phyloP scores from a whole-genome alignment of 495 filamentous ascomycete genomes.

The Amniculicola lignicola region DNA sequence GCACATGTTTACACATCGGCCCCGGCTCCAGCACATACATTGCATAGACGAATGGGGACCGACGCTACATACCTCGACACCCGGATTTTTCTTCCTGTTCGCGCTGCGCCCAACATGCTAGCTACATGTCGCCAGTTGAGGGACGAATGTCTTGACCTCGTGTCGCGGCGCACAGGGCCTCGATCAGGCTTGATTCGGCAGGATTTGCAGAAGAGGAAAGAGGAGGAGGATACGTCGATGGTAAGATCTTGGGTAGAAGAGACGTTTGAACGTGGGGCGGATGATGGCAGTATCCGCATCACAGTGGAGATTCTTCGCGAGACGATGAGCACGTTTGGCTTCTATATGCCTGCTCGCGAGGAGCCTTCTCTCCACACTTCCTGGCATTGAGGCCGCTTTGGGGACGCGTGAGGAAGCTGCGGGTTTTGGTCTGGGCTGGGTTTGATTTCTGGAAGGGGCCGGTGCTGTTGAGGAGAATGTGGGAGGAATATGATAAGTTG shows the following conservation, averaged over 20 bases:
- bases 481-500: not conserved
- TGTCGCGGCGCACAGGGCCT: too few relatives aligned
- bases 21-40: not conserved
- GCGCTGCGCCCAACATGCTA: conserved; percentile 10
- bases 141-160: conserved; percentile 12
- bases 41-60: not conserved
- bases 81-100: conserved; percentile 17
- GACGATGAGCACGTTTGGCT: not conserved
- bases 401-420: conserved; percentile 2
- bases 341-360: conserved; percentile 4
- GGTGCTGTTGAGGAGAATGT: not conserved
- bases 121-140: conserved; percentile 15
- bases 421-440: conserved; percentile 16
- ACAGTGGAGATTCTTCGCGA: too few relatives aligned
- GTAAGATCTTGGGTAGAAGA: conserved; percentile 2
- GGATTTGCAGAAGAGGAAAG: too few relatives aligned
- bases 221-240: too few relatives aligned
- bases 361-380: conserved; percentile 17
- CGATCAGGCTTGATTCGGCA: too few relatives aligned
- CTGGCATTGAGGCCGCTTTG: conserved; percentile 13
- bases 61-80: conserved; percentile 17
- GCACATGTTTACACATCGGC: conserved; percentile 15
- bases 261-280: not conserved
- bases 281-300: conserved; percentile 12
- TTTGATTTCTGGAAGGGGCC: conserved; percentile 22